Base-by-base conservation (phyloP, 2,329 filamentous ascomycete species). In the Nigrograna mackinnonii region DNA sequence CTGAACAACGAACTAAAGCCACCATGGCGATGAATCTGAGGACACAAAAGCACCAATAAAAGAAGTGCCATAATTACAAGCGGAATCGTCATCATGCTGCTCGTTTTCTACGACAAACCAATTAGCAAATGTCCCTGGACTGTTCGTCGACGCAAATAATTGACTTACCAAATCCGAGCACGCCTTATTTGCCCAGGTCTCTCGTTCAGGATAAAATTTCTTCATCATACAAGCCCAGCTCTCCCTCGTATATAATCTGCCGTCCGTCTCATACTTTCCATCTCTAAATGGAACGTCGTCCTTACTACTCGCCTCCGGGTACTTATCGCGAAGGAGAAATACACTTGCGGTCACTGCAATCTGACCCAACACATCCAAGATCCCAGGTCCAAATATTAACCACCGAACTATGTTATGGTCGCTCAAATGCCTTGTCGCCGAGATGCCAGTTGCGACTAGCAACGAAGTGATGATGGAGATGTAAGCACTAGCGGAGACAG, bases 191-290 rank as follows among this genome's bases (percentile, higher is more conserved):
- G 42, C 42, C 42, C 42, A 44, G 5, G 5, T 9, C 19, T 44
- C 42, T 9, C 24, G 6, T 7, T 40, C 32, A 16, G 14, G 12
- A 22, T 40, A 44, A 14, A 40, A 20, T 14, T 40, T 44, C 11
- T 44, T 21, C 42, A 44, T 44, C 22, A 32, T 36, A 20, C 42
- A 44, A 5, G 42, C 42, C 42, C 42, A 44, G 3, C 14, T 24
- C 19, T 44, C 42, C 13, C 32, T 13, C 18, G 42, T 40, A 24
- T 40, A 44, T n/a, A 44, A 14, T 32, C 31, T 44, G 6, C 42
- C 42, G 31, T 37, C n/a, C 3, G 42, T 41, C 19, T 40, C 33
- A 33, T 44, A 44, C 14, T 19, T 39, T 14, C 37, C 37, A 32
- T 37, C 26, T 5, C 22, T 37, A 33, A 35, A 41, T 18, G 13